Percentiles rank a stretch among this genome's conserved stretches.
phyloP scores from a whole-genome alignment of 2,329 filamentous ascomycete species.

The Pestalotiopsis fici region DNA sequence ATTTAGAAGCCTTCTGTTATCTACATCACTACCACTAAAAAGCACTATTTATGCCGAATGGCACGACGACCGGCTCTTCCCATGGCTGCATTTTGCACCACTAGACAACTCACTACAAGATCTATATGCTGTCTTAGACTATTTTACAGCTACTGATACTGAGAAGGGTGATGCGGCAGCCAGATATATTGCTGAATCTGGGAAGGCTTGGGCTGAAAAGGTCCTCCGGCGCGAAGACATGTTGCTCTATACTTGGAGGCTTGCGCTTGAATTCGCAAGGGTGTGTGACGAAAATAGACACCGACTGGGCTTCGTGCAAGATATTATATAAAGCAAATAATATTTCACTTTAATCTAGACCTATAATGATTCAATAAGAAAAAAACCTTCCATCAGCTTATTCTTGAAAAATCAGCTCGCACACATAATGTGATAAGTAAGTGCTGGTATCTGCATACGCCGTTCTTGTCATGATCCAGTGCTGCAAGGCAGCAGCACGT shows the following conservation, averaged over 20 bases:
- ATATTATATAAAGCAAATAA: conserved; percentile 6
- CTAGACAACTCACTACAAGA: conserved; percentile 61
- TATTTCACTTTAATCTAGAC: too few relatives aligned
- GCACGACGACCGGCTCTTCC: conserved; percentile 61
- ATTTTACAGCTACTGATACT: conserved; percentile 50
- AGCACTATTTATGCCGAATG: conserved; percentile 64
- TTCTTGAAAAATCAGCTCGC: too few relatives aligned
- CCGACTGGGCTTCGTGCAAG: conserved; percentile 26
- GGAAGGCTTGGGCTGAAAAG: conserved; percentile 52
- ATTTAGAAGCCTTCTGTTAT: conserved; percentile 53
- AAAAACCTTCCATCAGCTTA: too few relatives aligned
- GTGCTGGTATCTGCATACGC: too few relatives aligned
- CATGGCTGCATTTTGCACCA: conserved; percentile 65
- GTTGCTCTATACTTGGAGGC: conserved; percentile 53
- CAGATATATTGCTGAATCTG: conserved; percentile 49
- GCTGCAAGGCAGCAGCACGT: not conserved
- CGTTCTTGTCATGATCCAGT: too few relatives aligned
- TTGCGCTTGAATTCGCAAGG: conserved; percentile 48
- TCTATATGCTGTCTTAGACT: conserved; percentile 58
- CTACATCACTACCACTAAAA: conserved; percentile 59
- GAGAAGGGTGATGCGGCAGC: conserved; percentile 43
- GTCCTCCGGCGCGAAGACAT: conserved; percentile 57
- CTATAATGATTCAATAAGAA: too few relatives aligned
- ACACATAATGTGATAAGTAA: too few relatives aligned
- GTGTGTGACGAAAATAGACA: conserved; percentile 32